Percentiles rank a stretch among this genome's conserved stretches.
These are phyloP conservation scores for Oryza nivara DNA, from an alignment of 176 grass and related monocot genomes.

Conservation along the genomic window DNA sequence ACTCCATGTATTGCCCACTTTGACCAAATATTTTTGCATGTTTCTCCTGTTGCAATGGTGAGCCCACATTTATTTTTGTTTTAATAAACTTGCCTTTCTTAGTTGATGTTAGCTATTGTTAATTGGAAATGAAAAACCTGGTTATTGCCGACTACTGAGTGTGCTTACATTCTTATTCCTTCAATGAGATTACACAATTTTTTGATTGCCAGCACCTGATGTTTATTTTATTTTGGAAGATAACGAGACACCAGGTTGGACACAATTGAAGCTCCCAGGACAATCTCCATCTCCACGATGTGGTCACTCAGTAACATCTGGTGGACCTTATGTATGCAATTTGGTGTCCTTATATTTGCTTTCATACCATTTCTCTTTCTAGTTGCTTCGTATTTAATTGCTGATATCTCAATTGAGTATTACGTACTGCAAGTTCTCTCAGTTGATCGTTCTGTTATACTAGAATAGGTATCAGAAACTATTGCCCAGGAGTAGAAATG, in stretches of 20 bases:
- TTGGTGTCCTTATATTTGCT: conserved; percentile 25
- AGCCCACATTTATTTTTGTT: conserved; percentile 16
- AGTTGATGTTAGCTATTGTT: conserved; percentile 25
- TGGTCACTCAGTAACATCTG: conserved; percentile 93
- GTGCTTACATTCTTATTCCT: background rate
- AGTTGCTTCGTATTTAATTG: conserved; percentile 15
- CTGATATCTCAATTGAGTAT: conserved; percentile 4
- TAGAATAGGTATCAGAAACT: background rate
- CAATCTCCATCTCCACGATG: conserved; percentile 84
- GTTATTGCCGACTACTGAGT: background rate
- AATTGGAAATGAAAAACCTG: background rate
- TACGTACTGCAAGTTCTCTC: conserved; percentile 6
- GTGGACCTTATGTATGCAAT: conserved; percentile 88
- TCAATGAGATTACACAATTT: background rate
- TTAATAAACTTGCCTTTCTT: conserved; percentile 5
- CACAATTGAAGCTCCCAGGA: conserved; percentile 91
- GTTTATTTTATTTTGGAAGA: conserved; percentile 57
- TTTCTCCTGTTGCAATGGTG: background rate
- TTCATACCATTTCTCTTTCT: background rate
- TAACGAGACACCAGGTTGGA: conserved; percentile 87
- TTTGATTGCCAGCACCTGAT: background rate
- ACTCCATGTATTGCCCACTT: background rate
- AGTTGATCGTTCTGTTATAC: background rate
- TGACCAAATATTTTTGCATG: background rate
- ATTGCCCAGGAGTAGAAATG: background rate